Conservation (phyloP, 805 yeast genomes). For the Wickerhamomyces canadensis region DNA sequence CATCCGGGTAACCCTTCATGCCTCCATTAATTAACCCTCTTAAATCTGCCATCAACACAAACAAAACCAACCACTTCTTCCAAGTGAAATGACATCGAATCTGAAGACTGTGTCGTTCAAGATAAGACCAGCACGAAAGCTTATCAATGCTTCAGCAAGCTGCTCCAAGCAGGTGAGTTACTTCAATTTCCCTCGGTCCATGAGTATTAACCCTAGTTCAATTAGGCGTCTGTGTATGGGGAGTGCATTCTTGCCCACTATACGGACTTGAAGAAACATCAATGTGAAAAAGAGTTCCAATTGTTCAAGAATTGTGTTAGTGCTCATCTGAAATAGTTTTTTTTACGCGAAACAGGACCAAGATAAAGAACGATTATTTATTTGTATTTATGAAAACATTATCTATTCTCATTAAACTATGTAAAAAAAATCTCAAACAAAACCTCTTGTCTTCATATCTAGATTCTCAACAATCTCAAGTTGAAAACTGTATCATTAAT, state of each 20-base stretch:
- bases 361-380: no score
- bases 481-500: slow-evolving; percentile 75
- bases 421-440: no score
- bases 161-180: slow-evolving; percentile 28
- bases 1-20: no score
- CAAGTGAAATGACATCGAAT: not conserved
- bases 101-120: slow-evolving; percentile 4
- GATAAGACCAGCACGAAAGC: slow-evolving; percentile 37
- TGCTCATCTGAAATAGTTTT: slow-evolving; percentile 10
- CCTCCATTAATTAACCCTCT: no score
- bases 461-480: slow-evolving; percentile 70
- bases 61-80: no score
- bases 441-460: slow-evolving; percentile 6
- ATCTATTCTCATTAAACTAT: not conserved
- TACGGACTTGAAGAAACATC: slow-evolving; percentile 43
- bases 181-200: no score
- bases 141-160: slow-evolving; percentile 33
- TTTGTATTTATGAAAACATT: not conserved
- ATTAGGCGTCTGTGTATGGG: slow-evolving; percentile 47
- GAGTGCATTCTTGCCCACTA: slow-evolving; percentile 47
- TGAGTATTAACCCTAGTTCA: no score
- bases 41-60: no score
- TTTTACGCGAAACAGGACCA: no score
- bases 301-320: slow-evolving; percentile 46
- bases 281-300: slow-evolving; percentile 47